Evolutionary conservation across 257 asterid genomes (phyloP).

Genomic region (Forsythia suspensa): DNA sequence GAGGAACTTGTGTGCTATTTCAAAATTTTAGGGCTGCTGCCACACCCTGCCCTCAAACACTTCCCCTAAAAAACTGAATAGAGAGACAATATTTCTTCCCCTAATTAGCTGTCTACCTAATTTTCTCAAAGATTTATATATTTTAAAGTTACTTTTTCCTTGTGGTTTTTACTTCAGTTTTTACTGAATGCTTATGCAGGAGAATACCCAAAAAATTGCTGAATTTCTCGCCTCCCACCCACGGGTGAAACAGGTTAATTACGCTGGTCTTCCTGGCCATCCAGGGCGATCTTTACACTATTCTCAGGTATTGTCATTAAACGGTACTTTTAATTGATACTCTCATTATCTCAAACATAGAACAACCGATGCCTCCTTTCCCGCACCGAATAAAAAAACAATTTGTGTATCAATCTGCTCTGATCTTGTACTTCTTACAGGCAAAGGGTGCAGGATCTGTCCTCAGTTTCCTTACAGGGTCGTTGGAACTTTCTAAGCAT

Average conservation of each 20-base stretch:
- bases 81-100: not conserved
- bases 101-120: not conserved
- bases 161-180: not conserved
- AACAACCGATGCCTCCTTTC: no score
- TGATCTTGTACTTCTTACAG: slow-evolving; percentile 37
- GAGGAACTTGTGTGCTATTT: not conserved
- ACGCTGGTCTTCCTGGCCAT: slow-evolving; percentile 76
- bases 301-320: slow-evolving; percentile 56
- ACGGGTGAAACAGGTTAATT: slow-evolving; percentile 64
- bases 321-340: not conserved
- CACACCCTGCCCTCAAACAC: not conserved
- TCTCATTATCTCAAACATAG: not conserved
- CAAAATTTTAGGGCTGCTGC: not conserved
- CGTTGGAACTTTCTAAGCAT: slow-evolving; percentile 81
- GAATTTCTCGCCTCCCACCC: slow-evolving; percentile 81
- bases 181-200: slow-evolving; percentile 44
- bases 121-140: not conserved
- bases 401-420: not conserved
- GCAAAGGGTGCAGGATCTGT: slow-evolving; percentile 95
- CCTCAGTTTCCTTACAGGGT: slow-evolving; percentile 79
- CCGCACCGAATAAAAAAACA: not conserved
- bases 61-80: not conserved
- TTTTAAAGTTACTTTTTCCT: not conserved
- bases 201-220: slow-evolving; percentile 83
- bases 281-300: slow-evolving; percentile 73